Percentiles rank a stretch among this genome's conserved stretches.
Evolutionary conservation across 169 alveolate species (phyloP).

Genomic region (Neospora caninum): DNA sequence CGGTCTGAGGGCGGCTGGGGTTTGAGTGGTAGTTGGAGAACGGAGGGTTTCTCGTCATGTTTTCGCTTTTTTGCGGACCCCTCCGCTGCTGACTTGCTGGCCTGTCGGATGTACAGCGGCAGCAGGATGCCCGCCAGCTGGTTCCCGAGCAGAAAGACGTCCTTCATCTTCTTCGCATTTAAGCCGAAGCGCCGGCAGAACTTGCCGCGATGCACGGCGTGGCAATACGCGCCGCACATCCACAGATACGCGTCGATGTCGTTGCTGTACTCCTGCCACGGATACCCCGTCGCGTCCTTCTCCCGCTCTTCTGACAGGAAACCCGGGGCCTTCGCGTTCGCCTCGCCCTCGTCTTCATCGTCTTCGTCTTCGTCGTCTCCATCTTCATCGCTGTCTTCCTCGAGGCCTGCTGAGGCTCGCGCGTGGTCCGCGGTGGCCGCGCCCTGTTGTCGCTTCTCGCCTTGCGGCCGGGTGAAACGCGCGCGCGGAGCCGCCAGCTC

Average conservation of each 20-base stretch:
- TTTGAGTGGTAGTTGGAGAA: conserved; percentile 27
- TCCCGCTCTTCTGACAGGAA: background rate
- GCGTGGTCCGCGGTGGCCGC: background rate
- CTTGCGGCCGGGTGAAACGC: background rate
- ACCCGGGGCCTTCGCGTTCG: background rate
- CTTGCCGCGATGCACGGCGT: conserved; percentile 38
- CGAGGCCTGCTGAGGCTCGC: background rate
- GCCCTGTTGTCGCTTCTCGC: background rate
- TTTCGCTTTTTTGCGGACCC: background rate
- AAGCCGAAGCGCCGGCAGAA: conserved; percentile 51
- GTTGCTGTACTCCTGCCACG: conserved; percentile 58
- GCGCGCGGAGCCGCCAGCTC: conserved; percentile 35
- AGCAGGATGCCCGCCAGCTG: conserved; percentile 61
- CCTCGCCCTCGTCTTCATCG: background rate
- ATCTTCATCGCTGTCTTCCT: background rate
- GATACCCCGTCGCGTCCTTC: background rate
- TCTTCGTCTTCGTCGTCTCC: background rate
- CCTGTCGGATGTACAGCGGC: conserved; percentile 24
- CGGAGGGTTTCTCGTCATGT: background rate
- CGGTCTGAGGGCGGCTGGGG: conserved; percentile 22
- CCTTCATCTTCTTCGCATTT: conserved; percentile 39
- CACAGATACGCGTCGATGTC: conserved; percentile 69
- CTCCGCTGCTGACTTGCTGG: background rate
- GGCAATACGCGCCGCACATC: conserved; percentile 68
- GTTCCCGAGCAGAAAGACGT: conserved; percentile 51